These are phyloP conservation scores for Cryptococcus sp. DNA, from an alignment of 1,284 basidiomycete genomes.

Conservation along the genomic window DNA sequence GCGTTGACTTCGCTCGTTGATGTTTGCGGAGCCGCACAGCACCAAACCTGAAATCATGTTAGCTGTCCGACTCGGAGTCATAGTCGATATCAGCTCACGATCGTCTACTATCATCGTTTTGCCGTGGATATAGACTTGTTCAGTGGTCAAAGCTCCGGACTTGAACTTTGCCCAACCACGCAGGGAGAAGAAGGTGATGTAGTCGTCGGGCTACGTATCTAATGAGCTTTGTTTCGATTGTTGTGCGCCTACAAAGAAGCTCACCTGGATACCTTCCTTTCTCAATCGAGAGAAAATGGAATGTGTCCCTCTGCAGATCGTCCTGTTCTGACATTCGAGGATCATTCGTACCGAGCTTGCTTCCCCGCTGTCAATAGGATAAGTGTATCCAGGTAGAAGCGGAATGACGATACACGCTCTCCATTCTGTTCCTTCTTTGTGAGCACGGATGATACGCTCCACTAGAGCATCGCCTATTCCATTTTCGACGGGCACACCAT, in stretches of 20 bases:
- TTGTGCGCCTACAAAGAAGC: slow-evolving; percentile 37
- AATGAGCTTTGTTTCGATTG: neutral
- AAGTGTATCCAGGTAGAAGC: slow-evolving; percentile 89
- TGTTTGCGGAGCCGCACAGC: slow-evolving; percentile 99
- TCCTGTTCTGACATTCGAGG: slow-evolving; percentile 87
- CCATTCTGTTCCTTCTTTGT: slow-evolving; percentile 80
- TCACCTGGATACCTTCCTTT: slow-evolving; percentile 83
- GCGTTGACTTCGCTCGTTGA: slow-evolving; percentile 94
- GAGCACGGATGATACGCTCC: slow-evolving; percentile 84
- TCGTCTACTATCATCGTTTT: slow-evolving; percentile 93
- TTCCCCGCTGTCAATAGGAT: slow-evolving; percentile 88
- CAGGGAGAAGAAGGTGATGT: slow-evolving; percentile 88
- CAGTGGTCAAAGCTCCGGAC: slow-evolving; percentile 81
- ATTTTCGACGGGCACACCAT: slow-evolving; percentile 87
- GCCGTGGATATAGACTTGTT: slow-evolving; percentile 89
- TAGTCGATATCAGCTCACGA: slow-evolving; percentile 43
- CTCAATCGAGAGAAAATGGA: slow-evolving; percentile 88
- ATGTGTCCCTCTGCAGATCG: slow-evolving; percentile 83
- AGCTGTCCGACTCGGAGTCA: neutral
- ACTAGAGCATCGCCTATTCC: slow-evolving; percentile 93
- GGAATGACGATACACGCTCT: slow-evolving; percentile 92
- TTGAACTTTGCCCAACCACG: slow-evolving; percentile 92
- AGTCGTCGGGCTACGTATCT: slow-evolving; percentile 73
- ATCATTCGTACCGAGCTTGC: slow-evolving; percentile 93
- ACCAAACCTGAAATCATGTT: slow-evolving; percentile 61